These are phyloP conservation scores for Aspergillus texensis DNA, from an alignment of 2,329 filamentous ascomycete species.

Conservation along the genomic window DNA sequence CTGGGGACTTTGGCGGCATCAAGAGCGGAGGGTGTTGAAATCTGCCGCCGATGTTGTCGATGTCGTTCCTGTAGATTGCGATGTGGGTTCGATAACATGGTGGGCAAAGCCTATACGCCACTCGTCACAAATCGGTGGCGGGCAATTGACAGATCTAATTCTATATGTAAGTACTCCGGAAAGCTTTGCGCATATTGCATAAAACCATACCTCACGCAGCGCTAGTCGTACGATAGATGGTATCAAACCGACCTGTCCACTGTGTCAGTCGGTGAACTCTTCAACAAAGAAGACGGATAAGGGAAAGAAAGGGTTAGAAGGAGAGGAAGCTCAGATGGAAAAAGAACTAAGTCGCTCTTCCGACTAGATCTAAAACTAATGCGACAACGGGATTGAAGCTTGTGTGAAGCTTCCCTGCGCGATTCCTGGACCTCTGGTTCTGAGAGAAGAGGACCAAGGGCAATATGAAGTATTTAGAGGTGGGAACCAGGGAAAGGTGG, in stretches of 20 bases:
- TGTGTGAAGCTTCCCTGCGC: slow-evolving; percentile 8
- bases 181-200: slow-evolving; percentile 11
- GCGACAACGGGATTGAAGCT: slow-evolving; percentile 12
- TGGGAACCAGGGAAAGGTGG: slow-evolving; percentile 33
- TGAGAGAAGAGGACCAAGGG: slow-evolving; percentile 20
- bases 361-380: slow-evolving; percentile 15
- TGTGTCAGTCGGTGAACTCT: slow-evolving; percentile 49
- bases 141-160: slow-evolving; percentile 47
- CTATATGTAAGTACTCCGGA: slow-evolving; percentile 20
- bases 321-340: slow-evolving; percentile 7
- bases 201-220: slow-evolving; percentile 71
- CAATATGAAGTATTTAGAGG: slow-evolving; percentile 32
- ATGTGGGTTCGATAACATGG: slow-evolving; percentile 78
- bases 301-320: slow-evolving; percentile 17
- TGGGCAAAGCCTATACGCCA: slow-evolving; percentile 36
- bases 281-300: slow-evolving; percentile 36
- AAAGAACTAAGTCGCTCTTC: slow-evolving; percentile 16
- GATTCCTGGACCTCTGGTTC: slow-evolving; percentile 14
- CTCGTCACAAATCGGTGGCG: slow-evolving; percentile 20
- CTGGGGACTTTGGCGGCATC: slow-evolving; percentile 72
- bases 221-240: slow-evolving; percentile 70
- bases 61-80: slow-evolving; percentile 73
- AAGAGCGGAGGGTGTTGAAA: slow-evolving; percentile 79
- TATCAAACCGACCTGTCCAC: slow-evolving; percentile 62
- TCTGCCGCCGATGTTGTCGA: slow-evolving; percentile 81